Evolutionary conservation across 176 grass and related monocot genomes (phyloP).

Genomic region (Triticum dicoccoides): DNA sequence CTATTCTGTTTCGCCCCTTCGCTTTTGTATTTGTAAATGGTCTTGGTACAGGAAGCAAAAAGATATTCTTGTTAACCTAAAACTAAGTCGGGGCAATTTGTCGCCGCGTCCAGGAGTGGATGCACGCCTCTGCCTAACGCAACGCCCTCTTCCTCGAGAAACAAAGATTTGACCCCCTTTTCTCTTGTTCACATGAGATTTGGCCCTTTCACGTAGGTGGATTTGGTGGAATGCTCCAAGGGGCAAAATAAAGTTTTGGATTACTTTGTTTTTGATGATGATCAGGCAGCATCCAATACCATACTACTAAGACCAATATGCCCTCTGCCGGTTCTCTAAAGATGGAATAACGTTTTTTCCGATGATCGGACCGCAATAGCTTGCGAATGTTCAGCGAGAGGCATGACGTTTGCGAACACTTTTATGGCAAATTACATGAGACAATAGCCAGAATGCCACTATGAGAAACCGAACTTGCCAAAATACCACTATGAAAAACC

Average conservation of each 20-base stretch:
- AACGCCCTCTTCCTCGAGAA: not conserved
- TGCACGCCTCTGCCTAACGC: not conserved
- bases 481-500: too few relatives aligned
- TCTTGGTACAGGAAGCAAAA: not conserved
- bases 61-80: not conserved
- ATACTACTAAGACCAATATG: too few relatives aligned
- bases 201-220: not conserved
- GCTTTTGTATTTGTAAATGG: not conserved
- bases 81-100: not conserved
- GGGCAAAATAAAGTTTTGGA: not conserved
- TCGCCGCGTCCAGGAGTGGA: not conserved
- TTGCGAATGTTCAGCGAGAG: too few relatives aligned
- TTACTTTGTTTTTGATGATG: too few relatives aligned
- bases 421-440: not conserved
- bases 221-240: not conserved
- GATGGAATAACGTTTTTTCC: too few relatives aligned
- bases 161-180: not conserved
- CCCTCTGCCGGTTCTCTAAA: too few relatives aligned
- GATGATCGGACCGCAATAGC: too few relatives aligned
- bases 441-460: too few relatives aligned
- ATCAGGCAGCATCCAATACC: too few relatives aligned
- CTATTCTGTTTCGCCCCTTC: not conserved
- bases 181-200: too few relatives aligned
- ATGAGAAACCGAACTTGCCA: too few relatives aligned
- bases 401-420: too few relatives aligned